These are phyloP conservation scores for Colletotrichum coccodes DNA, from an alignment of 2,329 filamentous ascomycete genomes.

Conservation along the genomic window DNA sequence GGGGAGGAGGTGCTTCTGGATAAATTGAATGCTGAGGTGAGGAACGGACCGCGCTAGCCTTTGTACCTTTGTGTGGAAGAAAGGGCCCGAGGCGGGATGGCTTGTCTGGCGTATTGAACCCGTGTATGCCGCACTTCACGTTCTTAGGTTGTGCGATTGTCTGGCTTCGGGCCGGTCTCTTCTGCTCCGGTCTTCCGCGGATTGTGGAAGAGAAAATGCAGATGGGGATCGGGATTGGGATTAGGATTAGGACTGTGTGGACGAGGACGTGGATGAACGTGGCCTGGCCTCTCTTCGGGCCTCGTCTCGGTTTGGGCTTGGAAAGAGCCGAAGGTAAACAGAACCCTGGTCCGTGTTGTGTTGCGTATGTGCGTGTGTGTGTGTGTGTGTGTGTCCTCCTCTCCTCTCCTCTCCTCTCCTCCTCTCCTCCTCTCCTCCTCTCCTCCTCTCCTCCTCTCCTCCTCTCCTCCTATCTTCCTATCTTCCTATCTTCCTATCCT, in stretches of 20 bases:
- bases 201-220: neutral
- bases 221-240: neutral
- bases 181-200: neutral
- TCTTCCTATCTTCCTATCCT: neutral
- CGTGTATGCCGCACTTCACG: neutral
- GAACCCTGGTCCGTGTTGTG: constrained; percentile 16
- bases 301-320: constrained; percentile 11
- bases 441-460: too few species aligned
- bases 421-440: neutral
- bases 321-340: constrained; percentile 7
- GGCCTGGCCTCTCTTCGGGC: constrained; percentile 12
- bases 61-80: constrained; percentile 9
- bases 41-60: constrained; percentile 17
- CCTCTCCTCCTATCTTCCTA: neutral
- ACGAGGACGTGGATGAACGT: constrained; percentile 1
- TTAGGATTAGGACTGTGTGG: neutral
- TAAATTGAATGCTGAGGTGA: neutral
- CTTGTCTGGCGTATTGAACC: constrained; percentile 16
- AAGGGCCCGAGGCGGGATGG: neutral
- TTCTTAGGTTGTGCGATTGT: constrained; percentile 1
- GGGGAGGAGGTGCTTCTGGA: constrained; percentile 6
- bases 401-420: neutral
- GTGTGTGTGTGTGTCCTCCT: constrained; percentile 1
- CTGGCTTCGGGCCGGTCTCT: constrained; percentile 1
- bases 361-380: neutral